These are phyloP conservation scores for Boletus rufocinnamomeus DNA, from an alignment of 768 basidiomycete genomes.

Conservation along the genomic window DNA sequence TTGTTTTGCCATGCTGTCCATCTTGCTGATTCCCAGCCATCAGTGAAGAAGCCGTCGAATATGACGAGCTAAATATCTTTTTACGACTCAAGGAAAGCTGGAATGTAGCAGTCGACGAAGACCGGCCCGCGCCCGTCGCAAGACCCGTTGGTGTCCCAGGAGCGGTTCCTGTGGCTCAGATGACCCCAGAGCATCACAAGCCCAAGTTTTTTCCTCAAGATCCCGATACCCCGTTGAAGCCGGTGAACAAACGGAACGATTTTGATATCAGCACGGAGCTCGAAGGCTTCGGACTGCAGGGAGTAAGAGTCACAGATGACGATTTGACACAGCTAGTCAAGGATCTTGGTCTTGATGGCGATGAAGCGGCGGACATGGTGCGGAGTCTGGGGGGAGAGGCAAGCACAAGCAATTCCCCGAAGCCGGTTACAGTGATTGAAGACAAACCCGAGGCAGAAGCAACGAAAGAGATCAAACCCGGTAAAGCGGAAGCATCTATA, in stretches of 20 bases:
- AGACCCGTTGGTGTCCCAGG: slow-evolving; percentile 82
- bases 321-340: slow-evolving; percentile 70
- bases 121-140: slow-evolving; percentile 52
- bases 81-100: slow-evolving; percentile 73
- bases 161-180: slow-evolving; percentile 69
- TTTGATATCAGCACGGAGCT: slow-evolving; percentile 72
- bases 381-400: slow-evolving; percentile 52
- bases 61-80: slow-evolving; percentile 67
- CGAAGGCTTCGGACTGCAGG: slow-evolving; percentile 70
- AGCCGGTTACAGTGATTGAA: slow-evolving; percentile 11
- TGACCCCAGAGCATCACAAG: slow-evolving; percentile 76
- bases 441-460: slow-evolving; percentile 10
- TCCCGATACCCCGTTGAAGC: slow-evolving; percentile 48
- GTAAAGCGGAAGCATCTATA: slow-evolving; percentile 3
- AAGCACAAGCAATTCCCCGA: slow-evolving; percentile 14
- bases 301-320: slow-evolving; percentile 74
- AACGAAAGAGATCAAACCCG: slow-evolving; percentile 1
- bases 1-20: slow-evolving; percentile 1
- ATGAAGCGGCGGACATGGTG: slow-evolving; percentile 76
- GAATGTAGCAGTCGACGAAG: slow-evolving; percentile 59
- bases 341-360: slow-evolving; percentile 73
- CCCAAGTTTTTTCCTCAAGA: slow-evolving; percentile 52
- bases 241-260: slow-evolving; percentile 58
- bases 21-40: slow-evolving; percentile 9
- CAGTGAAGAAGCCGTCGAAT: slow-evolving; percentile 87